Conservation (phyloP, 176 grass and related monocot species). For the Hsuehochloa calcarea region DNA sequence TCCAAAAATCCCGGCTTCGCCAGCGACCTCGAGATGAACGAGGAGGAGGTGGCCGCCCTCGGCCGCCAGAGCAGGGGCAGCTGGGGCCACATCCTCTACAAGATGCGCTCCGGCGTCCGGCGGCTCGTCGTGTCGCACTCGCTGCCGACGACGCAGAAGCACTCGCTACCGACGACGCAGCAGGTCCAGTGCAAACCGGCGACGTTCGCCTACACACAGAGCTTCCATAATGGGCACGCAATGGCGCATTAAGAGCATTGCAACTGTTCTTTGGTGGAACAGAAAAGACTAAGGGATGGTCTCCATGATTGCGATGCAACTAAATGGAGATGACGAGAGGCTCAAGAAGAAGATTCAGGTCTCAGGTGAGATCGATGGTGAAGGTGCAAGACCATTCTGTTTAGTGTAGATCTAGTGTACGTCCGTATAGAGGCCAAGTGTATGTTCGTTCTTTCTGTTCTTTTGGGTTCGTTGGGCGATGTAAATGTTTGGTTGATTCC, state of each 20-base stretch:
- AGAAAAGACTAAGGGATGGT: background rate
- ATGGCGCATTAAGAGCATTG: conserved; percentile 23
- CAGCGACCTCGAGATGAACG: conserved; percentile 94
- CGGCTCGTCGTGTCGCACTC: conserved; percentile 50
- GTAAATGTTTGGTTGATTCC: conserved; percentile 51
- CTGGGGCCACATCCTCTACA: conserved; percentile 78
- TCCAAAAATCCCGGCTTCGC: conserved; percentile 64
- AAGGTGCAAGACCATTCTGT: conserved; percentile 8
- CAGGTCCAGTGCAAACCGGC: conserved; percentile 49
- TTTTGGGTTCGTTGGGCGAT: conserved; percentile 46
- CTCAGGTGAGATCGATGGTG: conserved; percentile 10
- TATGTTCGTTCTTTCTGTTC: conserved; percentile 40
- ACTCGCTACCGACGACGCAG: conserved; percentile 45
- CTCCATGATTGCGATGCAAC: background rate
- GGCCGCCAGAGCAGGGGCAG: conserved; percentile 63
- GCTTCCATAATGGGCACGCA: conserved; percentile 48
- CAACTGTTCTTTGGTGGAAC: background rate
- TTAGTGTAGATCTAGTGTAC: conserved; percentile 38
- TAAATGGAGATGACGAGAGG: background rate
- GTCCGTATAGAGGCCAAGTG: conserved; percentile 23
- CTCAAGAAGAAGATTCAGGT: conserved; percentile 9
- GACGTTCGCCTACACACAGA: conserved; percentile 50
- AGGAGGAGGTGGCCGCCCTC: conserved; percentile 75
- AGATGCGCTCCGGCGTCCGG: conserved; percentile 58
- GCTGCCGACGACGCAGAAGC: conserved; percentile 64